Conservation (phyloP, 75 land plant species). For the Pinus albicaulis region DNA sequence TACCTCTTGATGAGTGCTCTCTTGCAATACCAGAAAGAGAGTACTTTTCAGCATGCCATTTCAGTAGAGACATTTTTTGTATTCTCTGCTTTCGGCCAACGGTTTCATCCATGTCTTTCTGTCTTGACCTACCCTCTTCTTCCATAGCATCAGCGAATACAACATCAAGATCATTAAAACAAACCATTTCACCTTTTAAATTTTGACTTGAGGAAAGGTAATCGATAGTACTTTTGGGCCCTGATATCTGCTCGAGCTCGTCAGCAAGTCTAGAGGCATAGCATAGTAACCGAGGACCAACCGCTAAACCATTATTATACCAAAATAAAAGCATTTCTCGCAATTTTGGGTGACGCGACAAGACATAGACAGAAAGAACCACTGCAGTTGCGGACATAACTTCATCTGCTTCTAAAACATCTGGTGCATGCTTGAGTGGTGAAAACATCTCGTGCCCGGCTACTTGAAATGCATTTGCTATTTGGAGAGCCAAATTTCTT, state of each 20-base stretch:
- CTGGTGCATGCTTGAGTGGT: constrained; percentile 16
- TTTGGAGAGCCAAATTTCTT: constrained; percentile 21
- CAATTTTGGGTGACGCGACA: constrained; percentile 33
- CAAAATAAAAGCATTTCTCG: constrained; percentile 48
- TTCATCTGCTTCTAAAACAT: constrained; percentile 40
- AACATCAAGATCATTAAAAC: no score
- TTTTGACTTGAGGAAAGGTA: no score
- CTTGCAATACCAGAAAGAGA: constrained; percentile 1
- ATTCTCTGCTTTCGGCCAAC: background rate
- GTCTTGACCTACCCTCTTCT: background rate
- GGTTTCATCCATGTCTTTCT: background rate
- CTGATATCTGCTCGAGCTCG: constrained; percentile 11
- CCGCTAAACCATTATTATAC: constrained; percentile 45
- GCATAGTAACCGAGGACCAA: constrained; percentile 48
- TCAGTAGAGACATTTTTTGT: background rate
- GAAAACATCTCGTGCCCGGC: constrained; percentile 38
- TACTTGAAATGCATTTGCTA: constrained; percentile 27
- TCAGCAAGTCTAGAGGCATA: constrained; percentile 51
- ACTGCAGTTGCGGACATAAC: constrained; percentile 51
- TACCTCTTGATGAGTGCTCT: background rate
- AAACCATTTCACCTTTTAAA: no score
- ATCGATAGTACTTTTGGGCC: background rate
- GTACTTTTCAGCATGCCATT: constrained; percentile 21
- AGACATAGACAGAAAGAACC: constrained; percentile 38
- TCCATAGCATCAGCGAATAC: no score